Base-by-base conservation (phyloP, 345 rosid species). In the Salix suchowensis region DNA sequence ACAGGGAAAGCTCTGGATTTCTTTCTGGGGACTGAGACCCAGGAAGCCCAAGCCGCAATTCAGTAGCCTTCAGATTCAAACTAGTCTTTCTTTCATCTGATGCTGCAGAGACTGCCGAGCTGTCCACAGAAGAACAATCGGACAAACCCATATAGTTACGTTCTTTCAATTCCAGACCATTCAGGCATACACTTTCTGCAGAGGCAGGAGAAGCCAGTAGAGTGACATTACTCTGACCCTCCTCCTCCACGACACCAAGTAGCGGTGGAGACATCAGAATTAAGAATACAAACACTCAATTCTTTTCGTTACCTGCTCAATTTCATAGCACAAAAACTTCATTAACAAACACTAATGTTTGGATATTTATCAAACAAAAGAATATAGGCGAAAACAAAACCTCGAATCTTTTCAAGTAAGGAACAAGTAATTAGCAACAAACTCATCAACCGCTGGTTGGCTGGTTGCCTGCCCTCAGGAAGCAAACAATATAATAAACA, bases 81-180 rank as follows among this genome's bases (percentile, higher is more conserved):
- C 13, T 68, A 69, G 77, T 58, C 73, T 81, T 81, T 54, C 72
- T 65, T 24, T 71, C 78, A 39, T 65, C 61, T 10, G 74, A 40
- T 2, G 48, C 77, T 48, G 71, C 30, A 42, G 77, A 65, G 65
- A 37, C 65, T 32, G 60, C 48, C 0, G 81, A 81, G 70, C 84
- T 77, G 40, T 77, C 84, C 42, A 70, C 84, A 23, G 84, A 81
- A 40, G 81, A 81, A 60, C 71, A 81, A 73, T 81, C 84, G 26
- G 84, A 77, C 76, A 81, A 65, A 15, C 84, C 84, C 84, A 81
- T 81, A 30, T 81, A 81, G 84, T 81, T 81, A 60, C 84, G 75
- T 62, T 77, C 81, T 70, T 74, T 81, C 32, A 81, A 34, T 65
- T 61, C 72, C 44, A 73, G 40, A 44, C 80, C 67, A 36, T 74